Evolutionary conservation across 2,329 filamentous ascomycete species (phyloP).

Genomic region (Colletotrichum neosansevieriae): DNA sequence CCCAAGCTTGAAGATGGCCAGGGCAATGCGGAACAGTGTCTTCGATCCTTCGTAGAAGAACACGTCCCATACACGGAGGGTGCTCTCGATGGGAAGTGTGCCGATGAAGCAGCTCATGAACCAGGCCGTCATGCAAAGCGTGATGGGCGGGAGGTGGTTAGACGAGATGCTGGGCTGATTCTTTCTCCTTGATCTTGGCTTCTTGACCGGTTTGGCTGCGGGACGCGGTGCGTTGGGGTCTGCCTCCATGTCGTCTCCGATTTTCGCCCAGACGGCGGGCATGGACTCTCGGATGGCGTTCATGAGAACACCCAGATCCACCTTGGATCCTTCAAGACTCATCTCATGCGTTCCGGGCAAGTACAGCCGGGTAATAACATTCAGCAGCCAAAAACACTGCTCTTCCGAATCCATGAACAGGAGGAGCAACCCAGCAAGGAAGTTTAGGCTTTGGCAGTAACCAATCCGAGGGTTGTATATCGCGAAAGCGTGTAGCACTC

Average conservation of each 20-base stretch:
- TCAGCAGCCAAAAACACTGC: slow-evolving; percentile 91
- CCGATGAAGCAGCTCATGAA: slow-evolving; percentile 98
- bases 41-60: slow-evolving; percentile 97
- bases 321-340: slow-evolving; percentile 90
- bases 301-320: slow-evolving; percentile 95
- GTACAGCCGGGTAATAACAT: slow-evolving; percentile 89
- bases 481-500: slow-evolving; percentile 89
- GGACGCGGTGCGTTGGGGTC: slow-evolving; percentile 52
- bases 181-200: slow-evolving; percentile 54
- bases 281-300: slow-evolving; percentile 83
- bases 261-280: slow-evolving; percentile 87
- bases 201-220: slow-evolving; percentile 45
- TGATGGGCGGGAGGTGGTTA: slow-evolving; percentile 84
- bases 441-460: slow-evolving; percentile 96
- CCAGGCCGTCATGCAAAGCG: slow-evolving; percentile 93
- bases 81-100: slow-evolving; percentile 90
- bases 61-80: slow-evolving; percentile 92
- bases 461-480: slow-evolving; percentile 92
- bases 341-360: slow-evolving; percentile 93
- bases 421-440: slow-evolving; percentile 88
- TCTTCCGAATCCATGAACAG: slow-evolving; percentile 91
- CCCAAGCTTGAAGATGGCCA: slow-evolving; percentile 91
- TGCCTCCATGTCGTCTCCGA: slow-evolving; percentile 80
- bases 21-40: slow-evolving; percentile 90
- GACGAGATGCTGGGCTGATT: slow-evolving; percentile 55